A percentile compares a stretch with the other conserved stretches of the same genome.
These are phyloP conservation scores for Capsella rubella DNA, from an alignment of 441 rosid species.

Conservation along the genomic window DNA sequence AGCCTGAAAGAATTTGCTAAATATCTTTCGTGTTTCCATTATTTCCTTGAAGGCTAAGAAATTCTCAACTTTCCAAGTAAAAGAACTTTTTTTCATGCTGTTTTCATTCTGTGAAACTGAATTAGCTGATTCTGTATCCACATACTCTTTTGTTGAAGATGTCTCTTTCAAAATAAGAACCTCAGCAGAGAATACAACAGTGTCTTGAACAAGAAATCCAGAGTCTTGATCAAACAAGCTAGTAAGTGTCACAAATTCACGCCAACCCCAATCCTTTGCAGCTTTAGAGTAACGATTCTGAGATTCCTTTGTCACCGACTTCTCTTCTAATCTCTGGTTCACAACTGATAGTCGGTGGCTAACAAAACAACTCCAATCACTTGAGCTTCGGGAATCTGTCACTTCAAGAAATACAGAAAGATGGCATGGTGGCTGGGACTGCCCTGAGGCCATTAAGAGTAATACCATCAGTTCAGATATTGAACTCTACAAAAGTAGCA, in stretches of 20 bases:
- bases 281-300: slow-evolving; percentile 99
- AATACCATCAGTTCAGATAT: slow-evolving; percentile 53
- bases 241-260: slow-evolving; percentile 98
- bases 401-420: slow-evolving; percentile 99
- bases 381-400: slow-evolving; percentile 92
- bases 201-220: slow-evolving; percentile 96
- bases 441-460: slow-evolving; percentile 92
- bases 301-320: slow-evolving; percentile 95
- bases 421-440: slow-evolving; percentile 99
- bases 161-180: slow-evolving; percentile 99
- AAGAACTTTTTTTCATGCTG: slow-evolving; percentile 78
- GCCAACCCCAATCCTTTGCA: slow-evolving; percentile 99
- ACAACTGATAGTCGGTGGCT: slow-evolving; percentile 97
- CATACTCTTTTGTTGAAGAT: slow-evolving; percentile 76
- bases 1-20: slow-evolving; percentile 98
- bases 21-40: slow-evolving; percentile 96
- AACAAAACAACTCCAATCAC: slow-evolving; percentile 99
- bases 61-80: slow-evolving; percentile 99
- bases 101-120: slow-evolving; percentile 57
- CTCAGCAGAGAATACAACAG: slow-evolving; percentile 95
- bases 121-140: slow-evolving; percentile 58
- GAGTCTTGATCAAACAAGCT: slow-evolving; percentile 99
- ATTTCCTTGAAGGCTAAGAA: slow-evolving; percentile 94
- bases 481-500: slow-evolving; percentile 40
- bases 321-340: slow-evolving; percentile 92